phyloP scores from a whole-genome alignment of 2,329 filamentous ascomycete genomes.

The Penicillium nordicum region DNA sequence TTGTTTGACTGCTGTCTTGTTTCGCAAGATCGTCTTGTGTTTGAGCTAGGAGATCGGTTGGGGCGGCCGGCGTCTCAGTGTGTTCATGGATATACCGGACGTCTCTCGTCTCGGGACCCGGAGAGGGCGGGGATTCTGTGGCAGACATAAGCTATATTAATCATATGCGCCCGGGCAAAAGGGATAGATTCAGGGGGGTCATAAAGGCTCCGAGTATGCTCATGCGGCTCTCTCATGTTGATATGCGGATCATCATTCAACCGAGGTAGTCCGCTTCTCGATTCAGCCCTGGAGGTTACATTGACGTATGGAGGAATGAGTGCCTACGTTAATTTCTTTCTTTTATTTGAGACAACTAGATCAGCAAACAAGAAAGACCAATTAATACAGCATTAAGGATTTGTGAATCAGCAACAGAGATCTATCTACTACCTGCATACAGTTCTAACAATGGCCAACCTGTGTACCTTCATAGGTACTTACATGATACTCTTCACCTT shows the following conservation, averaged over 20 bases:
- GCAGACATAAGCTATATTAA: slow-evolving; percentile 44
- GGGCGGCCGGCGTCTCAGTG: slow-evolving; percentile 23
- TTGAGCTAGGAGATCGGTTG: slow-evolving; percentile 17
- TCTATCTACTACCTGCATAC: not conserved
- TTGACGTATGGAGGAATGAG: not conserved
- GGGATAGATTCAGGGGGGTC: slow-evolving; percentile 7
- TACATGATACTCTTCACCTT: not conserved
- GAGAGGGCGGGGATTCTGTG: slow-evolving; percentile 25
- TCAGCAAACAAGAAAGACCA: not conserved
- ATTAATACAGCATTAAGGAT: too few relatives aligned
- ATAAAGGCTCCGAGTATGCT: slow-evolving; percentile 4
- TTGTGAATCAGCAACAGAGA: not conserved
- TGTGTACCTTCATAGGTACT: not conserved
- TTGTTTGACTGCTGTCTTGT: slow-evolving; percentile 8
- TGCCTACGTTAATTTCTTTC: not conserved
- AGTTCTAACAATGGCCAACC: not conserved
- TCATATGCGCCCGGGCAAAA: slow-evolving; percentile 33
- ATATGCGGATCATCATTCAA: slow-evolving; percentile 35
- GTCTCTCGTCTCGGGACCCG: slow-evolving; percentile 25
- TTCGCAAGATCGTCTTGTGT: slow-evolving; percentile 19
- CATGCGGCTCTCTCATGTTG: slow-evolving; percentile 30
- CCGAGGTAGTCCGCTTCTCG: slow-evolving; percentile 22
- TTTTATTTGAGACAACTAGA: too few relatives aligned
- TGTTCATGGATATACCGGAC: slow-evolving; percentile 23
- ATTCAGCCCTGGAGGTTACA: not conserved